Base-by-base conservation (phyloP, 208 protist species). In the Hexamita inflata region DNA sequence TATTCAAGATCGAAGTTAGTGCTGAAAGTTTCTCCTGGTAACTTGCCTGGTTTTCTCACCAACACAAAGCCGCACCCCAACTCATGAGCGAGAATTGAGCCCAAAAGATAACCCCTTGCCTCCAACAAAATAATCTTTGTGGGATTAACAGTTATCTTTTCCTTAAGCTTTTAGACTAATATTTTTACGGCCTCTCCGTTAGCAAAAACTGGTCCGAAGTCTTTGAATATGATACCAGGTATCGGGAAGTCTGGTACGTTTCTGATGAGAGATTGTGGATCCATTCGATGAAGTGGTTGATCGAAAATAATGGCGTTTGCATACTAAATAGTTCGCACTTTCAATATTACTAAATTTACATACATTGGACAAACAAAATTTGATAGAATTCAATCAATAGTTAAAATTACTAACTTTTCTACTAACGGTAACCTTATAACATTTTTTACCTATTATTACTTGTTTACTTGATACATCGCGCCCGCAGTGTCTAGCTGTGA, bases 211-310 rank as follows among this genome's bases (percentile, higher is more conserved):
- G 24, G 30, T n/a, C 38, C n/a, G 32, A 70, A 32, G 64, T 70
- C 64, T n/a, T 49, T 40, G 64, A 70, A 70, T 15, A 45, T n/a
- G 64, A 70, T 49, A 4, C 38, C 40, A 15, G 26, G 24, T 11
- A n/a, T 70, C 7, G 64, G 64, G 64, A 70, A 70, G 38, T 49
- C 64, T n/a, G 64, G 64, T 7, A 70, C n/a, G 32, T 35, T 38
- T 30, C 34, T 38, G 30, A 66, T 66, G 60, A 28, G 24, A 28
- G 24, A 19, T 59, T 28, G 19, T 28, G 28, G 57, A 19, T 19
- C 57, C 57, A 29, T 28, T 19, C 57, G 57, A 19, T 59, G n/a
- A n/a, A n/a, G n/a, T n/a, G n/a, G n/a, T n/a, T n/a, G n/a, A n/a
- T n/a, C n/a, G n/a, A n/a, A n/a, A n/a, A n/a, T n/a, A n/a, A n/a